phyloP scores from a whole-genome alignment of 169 alveolate species.

The Plasmodium gonderi region DNA sequence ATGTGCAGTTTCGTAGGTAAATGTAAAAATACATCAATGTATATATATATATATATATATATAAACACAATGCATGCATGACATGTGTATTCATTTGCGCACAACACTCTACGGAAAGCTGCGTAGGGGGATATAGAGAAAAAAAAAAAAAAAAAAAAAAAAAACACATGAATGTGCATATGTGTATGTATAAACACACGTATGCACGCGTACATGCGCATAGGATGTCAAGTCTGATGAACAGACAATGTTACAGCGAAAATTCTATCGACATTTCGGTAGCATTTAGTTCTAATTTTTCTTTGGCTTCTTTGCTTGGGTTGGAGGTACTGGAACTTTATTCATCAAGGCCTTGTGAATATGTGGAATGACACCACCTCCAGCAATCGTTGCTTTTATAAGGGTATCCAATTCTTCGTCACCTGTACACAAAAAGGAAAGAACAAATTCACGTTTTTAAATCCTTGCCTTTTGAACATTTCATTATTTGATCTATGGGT shows the following conservation, averaged over 20 bases:
- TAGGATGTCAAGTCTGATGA: neutral
- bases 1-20: neutral
- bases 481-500: too few species aligned
- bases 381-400: constrained; percentile 99
- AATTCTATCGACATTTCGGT: neutral
- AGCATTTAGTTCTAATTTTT: constrained; percentile 46
- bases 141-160: too few species aligned
- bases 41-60: neutral
- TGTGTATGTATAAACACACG: constrained; percentile 1
- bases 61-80: too few species aligned
- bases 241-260: neutral
- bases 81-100: too few species aligned
- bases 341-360: constrained; percentile 95
- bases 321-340: constrained; percentile 86
- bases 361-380: constrained; percentile 99
- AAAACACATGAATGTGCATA: neutral
- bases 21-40: neutral
- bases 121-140: too few species aligned
- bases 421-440: constrained; percentile 87
- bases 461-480: neutral
- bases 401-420: constrained; percentile 98
- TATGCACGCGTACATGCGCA: neutral
- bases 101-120: too few species aligned
- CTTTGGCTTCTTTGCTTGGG: constrained; percentile 80
- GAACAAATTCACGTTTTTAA: neutral